Evolutionary conservation across 2,329 filamentous ascomycete genomes (phyloP).

Genomic region (Colletotrichum costaricense): DNA sequence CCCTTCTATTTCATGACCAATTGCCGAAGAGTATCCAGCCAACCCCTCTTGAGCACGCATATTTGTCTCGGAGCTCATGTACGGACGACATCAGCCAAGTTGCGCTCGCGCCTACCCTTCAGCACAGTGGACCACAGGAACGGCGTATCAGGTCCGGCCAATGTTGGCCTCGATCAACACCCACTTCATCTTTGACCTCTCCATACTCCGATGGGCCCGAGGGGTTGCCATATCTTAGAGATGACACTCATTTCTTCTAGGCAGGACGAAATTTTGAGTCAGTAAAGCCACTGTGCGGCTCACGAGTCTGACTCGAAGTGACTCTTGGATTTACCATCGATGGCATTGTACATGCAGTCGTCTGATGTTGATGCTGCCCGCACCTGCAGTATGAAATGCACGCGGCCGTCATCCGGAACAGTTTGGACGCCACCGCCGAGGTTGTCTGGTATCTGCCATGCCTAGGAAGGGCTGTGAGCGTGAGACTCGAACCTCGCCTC

Average conservation of each 20-base stretch:
- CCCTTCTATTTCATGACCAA: too few relatives aligned
- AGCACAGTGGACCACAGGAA: too few relatives aligned
- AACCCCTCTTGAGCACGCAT: too few relatives aligned
- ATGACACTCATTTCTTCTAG: constrained; percentile 5
- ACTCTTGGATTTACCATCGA: background rate
- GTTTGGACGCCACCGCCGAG: background rate
- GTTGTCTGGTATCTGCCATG: background rate
- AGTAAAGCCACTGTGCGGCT: background rate
- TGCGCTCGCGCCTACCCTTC: too few relatives aligned
- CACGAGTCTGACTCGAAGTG: background rate
- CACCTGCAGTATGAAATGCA: background rate
- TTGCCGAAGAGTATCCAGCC: too few relatives aligned
- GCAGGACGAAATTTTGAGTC: background rate
- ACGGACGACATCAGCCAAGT: too few relatives aligned
- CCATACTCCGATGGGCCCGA: background rate
- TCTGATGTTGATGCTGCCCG: background rate
- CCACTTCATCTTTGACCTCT: too few relatives aligned
- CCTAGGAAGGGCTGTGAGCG: background rate
- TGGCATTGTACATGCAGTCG: background rate
- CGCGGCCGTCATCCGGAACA: background rate
- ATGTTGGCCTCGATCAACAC: too few relatives aligned
- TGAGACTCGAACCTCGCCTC: background rate
- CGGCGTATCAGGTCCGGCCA: too few relatives aligned
- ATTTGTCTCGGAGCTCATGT: too few relatives aligned
- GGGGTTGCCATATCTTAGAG: background rate